Conservation (phyloP, 148 eudicot species). For the Rhododendron henanense region DNA sequence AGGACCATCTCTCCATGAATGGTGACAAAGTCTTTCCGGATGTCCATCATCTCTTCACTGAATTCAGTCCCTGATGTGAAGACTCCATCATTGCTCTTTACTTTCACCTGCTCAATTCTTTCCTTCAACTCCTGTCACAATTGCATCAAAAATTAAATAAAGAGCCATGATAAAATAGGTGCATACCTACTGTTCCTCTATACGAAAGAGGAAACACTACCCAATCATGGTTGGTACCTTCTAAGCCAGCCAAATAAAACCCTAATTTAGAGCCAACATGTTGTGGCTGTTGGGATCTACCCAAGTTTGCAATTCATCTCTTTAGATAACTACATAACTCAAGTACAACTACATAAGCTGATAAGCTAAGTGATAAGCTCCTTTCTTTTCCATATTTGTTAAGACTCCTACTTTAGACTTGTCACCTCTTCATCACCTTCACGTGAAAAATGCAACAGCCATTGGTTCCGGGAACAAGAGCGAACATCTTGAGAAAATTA, state of each 20-base stretch:
- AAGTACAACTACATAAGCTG: not conserved
- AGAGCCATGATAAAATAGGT: not conserved
- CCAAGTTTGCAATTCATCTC: not conserved
- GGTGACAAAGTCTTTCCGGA: constrained; percentile 80
- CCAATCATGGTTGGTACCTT: not conserved
- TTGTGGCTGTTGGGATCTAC: not conserved
- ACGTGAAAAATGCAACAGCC: not conserved
- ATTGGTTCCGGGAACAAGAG: not conserved
- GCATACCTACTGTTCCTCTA: not conserved
- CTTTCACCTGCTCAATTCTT: constrained; percentile 65
- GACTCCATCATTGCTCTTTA: constrained; percentile 46
- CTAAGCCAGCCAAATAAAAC: not conserved
- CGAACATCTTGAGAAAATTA: not conserved
- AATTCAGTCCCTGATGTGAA: constrained; percentile 64
- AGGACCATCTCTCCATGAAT: constrained; percentile 99
- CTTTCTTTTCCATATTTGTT: not conserved
- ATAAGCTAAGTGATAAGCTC: not conserved
- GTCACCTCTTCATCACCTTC: not conserved
- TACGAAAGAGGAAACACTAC: not conserved
- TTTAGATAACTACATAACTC: not conserved
- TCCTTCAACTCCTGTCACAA: constrained; percentile 70
- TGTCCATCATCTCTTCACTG: constrained; percentile 82
- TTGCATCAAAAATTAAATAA: not conserved
- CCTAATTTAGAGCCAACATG: not conserved
- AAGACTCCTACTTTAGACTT: not conserved